Base-by-base conservation (phyloP, 2,329 filamentous ascomycete species). In the Sarocladium oryzae region DNA sequence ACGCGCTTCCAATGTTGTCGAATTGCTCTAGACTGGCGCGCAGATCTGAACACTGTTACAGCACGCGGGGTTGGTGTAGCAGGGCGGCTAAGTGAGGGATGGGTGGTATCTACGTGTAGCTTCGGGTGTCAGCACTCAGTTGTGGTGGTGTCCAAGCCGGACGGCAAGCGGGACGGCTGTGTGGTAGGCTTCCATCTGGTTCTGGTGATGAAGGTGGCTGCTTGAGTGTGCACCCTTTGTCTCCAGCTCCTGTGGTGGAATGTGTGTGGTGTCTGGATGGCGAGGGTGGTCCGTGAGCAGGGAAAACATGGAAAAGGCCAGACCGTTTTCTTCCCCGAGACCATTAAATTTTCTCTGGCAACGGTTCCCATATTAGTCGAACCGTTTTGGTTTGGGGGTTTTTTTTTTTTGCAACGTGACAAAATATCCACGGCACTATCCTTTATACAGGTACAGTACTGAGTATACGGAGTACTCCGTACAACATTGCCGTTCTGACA, bases 191-290 rank as follows among this genome's bases (percentile, higher is more conserved):
- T 48, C 8, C 26, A 33, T 18, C 26, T 32, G 26, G 16, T 33
- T 32, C 43, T 33, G 28, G 43, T 48, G 26, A 16, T 48, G 26
- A 48, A 43, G 40, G 40, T 28, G 40, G 40, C 37, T 40, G 21
- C 40, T 43, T 16, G 10, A 43, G 40, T 24, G 23, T 40, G 37
- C 11, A 20, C 37, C 20, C 37, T 18, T 20, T 43, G 20, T 21
- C n/a, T 28, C 11, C 23, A 20, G 21, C 21, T 37, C 16, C 9
- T 37, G 35, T 37, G 8, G 37, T 16, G 16, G 37, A 16, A 6
- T 23, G 37, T 40, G n/a, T 43, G 10, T 43, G 40, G 15, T 43
- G 40, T 20, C 36, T 40, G n/a, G 18, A n/a, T 21, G 36, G 18
- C n/a, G 18, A 9, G n/a, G 36, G 40, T 24, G 40, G 20, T 28